Evolutionary conservation across 2,329 filamentous ascomycete genomes (phyloP).

Genomic region (Albifimbria verrucaria): DNA sequence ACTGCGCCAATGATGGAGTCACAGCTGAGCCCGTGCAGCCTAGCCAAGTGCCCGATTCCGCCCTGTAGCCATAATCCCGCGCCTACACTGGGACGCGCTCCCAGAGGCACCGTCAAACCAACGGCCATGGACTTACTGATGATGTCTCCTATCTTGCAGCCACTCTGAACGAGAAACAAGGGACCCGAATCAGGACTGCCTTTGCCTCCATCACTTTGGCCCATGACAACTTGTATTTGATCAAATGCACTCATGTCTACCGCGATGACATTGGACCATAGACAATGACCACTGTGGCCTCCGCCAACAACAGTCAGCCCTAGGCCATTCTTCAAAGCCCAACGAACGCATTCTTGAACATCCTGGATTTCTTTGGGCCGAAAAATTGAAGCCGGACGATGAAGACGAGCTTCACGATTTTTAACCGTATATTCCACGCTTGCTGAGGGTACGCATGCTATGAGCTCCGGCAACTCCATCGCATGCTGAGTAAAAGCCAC

Average conservation of each 20-base stretch:
- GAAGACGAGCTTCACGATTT: slow-evolving; percentile 46
- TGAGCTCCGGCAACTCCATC: slow-evolving; percentile 38
- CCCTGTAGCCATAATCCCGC: slow-evolving; percentile 63
- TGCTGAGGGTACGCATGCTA: slow-evolving; percentile 33
- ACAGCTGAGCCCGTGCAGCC: slow-evolving; percentile 54
- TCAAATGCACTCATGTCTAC: slow-evolving; percentile 59
- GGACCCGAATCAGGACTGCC: slow-evolving; percentile 5
- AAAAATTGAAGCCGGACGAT: slow-evolving; percentile 40
- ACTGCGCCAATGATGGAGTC: slow-evolving; percentile 60
- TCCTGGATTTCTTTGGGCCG: slow-evolving; percentile 44
- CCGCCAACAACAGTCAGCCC: slow-evolving; percentile 53
- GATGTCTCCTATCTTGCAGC: slow-evolving; percentile 55
- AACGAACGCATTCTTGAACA: slow-evolving; percentile 52
- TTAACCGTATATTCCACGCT: slow-evolving; percentile 36
- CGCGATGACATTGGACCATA: slow-evolving; percentile 47
- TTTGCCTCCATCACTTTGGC: slow-evolving; percentile 14
- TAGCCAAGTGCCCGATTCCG: slow-evolving; percentile 58
- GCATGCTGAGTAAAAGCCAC: slow-evolving; percentile 45
- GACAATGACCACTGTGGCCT: slow-evolving; percentile 58
- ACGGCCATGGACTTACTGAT: slow-evolving; percentile 40
- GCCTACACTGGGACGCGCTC: slow-evolving; percentile 60
- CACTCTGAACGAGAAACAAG: slow-evolving; percentile 49
- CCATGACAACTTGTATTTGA: slow-evolving; percentile 39
- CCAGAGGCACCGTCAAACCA: slow-evolving; percentile 55
- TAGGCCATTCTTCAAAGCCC: slow-evolving; percentile 46